Percentiles rank a stretch among this genome's conserved stretches.
Conservation (phyloP, 495 filamentous ascomycete genomes). For the Amniculicola lignicola region DNA sequence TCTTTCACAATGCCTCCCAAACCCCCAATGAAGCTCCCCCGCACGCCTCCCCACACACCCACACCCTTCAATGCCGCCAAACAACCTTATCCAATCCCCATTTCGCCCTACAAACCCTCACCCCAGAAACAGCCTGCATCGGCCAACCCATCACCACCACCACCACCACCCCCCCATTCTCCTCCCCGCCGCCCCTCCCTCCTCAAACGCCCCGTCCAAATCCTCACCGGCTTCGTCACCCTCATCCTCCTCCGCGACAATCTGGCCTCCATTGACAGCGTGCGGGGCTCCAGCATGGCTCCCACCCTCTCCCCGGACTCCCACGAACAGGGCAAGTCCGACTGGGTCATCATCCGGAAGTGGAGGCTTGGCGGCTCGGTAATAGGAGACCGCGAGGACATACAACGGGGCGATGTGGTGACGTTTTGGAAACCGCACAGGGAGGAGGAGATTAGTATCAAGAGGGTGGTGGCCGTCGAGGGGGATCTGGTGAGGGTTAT, state of each 20-base stretch:
- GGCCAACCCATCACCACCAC: background rate
- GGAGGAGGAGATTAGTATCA: constrained; percentile 35
- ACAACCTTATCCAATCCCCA: background rate
- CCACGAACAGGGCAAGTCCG: constrained; percentile 29
- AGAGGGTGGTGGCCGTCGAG: constrained; percentile 38
- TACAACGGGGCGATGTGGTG: constrained; percentile 37
- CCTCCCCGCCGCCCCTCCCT: background rate
- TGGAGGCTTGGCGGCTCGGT: background rate
- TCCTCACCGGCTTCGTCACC: background rate
- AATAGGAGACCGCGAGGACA: background rate
- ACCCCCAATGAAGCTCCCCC: background rate
- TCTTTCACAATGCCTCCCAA: background rate
- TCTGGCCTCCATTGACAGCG: constrained; percentile 6
- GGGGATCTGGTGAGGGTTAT: constrained; percentile 37
- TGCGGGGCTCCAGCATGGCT: constrained; percentile 39
- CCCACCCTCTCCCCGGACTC: constrained; percentile 38
- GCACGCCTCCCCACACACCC: background rate
- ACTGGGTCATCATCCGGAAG: constrained; percentile 28
- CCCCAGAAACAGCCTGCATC: background rate
- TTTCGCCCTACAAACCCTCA: background rate
- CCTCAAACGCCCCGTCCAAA: background rate
- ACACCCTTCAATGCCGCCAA: background rate
- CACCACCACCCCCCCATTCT: background rate
- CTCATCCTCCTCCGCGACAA: constrained; percentile 23
- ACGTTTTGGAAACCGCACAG: constrained; percentile 38